Conservation (phyloP, 805 yeast genomes). For the Cyberlindnera amylophila region DNA sequence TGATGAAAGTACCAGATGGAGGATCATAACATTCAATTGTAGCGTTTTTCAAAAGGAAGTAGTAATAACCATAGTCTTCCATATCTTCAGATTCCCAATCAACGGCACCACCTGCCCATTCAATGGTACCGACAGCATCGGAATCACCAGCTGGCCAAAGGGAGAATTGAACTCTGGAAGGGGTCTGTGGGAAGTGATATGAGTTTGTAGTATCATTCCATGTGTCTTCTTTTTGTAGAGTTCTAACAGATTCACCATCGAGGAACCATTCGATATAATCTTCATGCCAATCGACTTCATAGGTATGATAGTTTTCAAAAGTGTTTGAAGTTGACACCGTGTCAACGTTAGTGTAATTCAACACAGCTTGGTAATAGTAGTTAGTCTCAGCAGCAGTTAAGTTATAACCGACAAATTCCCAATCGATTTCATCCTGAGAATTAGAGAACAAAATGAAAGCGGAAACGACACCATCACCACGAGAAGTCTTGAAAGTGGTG, state of each 20-base stretch:
- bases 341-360: conserved; percentile 60
- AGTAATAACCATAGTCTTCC: conserved; percentile 74
- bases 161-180: conserved; percentile 67
- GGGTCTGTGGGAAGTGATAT: conserved; percentile 69
- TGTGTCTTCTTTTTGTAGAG: conserved; percentile 56
- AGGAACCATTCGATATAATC: conserved; percentile 67
- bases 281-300: conserved; percentile 79
- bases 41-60: conserved; percentile 57
- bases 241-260: conserved; percentile 66
- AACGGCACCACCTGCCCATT: conserved; percentile 86
- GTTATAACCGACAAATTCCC: conserved; percentile 78
- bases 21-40: conserved; percentile 68
- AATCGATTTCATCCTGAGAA: conserved; percentile 88
- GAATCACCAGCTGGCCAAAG: conserved; percentile 75
- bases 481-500: conserved; percentile 69
- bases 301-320: conserved; percentile 65
- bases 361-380: conserved; percentile 71
- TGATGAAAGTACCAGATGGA: conserved; percentile 48
- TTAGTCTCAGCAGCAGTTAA: conserved; percentile 68
- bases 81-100: conserved; percentile 81
- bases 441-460: conserved; percentile 80
- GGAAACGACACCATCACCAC: conserved; percentile 76
- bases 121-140: conserved; percentile 59
- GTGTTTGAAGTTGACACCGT: conserved; percentile 47
- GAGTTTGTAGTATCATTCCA: conserved; percentile 56